Percentiles rank a stretch among this genome's conserved stretches.
phyloP scores from a whole-genome alignment of 371 early-diverging fungal species.

The Haplosporangium sp. region DNA sequence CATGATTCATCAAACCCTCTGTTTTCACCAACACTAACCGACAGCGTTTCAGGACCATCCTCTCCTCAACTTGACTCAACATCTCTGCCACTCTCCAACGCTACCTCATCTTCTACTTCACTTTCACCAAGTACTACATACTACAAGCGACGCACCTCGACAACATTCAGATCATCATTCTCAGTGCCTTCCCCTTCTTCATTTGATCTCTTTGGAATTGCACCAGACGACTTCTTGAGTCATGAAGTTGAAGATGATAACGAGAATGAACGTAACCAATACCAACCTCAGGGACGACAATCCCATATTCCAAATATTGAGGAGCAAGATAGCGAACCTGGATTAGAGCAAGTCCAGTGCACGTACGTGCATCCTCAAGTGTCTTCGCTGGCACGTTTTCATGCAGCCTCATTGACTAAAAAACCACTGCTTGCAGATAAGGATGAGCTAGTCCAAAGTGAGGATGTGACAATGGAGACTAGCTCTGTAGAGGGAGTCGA shows the following conservation, averaged over 20 bases:
- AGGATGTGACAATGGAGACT: neutral
- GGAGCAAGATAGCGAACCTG: neutral
- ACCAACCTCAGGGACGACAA: neutral
- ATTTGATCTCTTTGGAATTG: constrained; percentile 30
- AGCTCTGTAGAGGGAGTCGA: neutral
- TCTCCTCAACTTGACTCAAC: neutral
- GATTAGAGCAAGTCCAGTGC: neutral
- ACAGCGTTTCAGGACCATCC: neutral
- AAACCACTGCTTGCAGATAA: neutral
- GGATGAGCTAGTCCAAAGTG: neutral
- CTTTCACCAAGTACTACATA: constrained; percentile 1
- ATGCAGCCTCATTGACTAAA: neutral
- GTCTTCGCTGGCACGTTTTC: neutral
- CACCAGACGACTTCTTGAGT: constrained; percentile 29
- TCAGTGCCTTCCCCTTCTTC: constrained; percentile 20
- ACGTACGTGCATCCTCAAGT: neutral
- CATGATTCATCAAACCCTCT: neutral
- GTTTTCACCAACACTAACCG: constrained; percentile 8
- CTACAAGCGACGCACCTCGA: constrained; percentile 19
- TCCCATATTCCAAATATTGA: neutral
- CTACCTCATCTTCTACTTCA: neutral
- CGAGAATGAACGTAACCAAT: neutral
- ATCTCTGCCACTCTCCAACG: neutral
- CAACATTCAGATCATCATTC: constrained; percentile 23
- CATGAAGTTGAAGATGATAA: neutral